These are phyloP conservation scores for Liquidambar formosana DNA, from an alignment of 164 flowering plant genomes.

Conservation along the genomic window DNA sequence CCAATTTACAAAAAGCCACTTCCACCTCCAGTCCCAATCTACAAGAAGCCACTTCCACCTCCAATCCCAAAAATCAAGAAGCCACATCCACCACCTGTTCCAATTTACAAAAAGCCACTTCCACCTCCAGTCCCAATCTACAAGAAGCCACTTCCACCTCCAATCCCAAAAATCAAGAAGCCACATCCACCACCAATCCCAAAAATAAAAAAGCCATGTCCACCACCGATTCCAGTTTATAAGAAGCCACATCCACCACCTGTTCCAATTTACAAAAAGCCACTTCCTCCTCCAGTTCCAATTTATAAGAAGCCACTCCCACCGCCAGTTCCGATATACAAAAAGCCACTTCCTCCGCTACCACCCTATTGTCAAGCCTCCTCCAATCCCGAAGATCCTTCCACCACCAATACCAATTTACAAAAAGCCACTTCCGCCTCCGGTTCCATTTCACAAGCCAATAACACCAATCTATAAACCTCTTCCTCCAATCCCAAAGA, in stretches of 20 bases:
- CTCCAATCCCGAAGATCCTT: not conserved
- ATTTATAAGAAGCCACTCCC: slow-evolving; percentile 3
- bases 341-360: slow-evolving; percentile 3
- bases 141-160: slow-evolving; percentile 12
- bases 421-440: slow-evolving; percentile 4
- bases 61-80: slow-evolving; percentile 16
- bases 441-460: not conserved
- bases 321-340: not conserved
- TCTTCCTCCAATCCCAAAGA: slow-evolving; percentile 10
- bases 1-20: too few species aligned
- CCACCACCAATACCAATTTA: not conserved
- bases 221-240: slow-evolving; percentile 23
- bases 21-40: too few species aligned
- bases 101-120: slow-evolving; percentile 20
- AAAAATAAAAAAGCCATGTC: slow-evolving; percentile 13
- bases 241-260: slow-evolving; percentile 28
- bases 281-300: slow-evolving; percentile 1
- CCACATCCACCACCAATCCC: slow-evolving; percentile 14
- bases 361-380: too few species aligned
- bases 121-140: slow-evolving; percentile 20
- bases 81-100: slow-evolving; percentile 22
- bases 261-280: slow-evolving; percentile 21
- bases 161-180: slow-evolving; percentile 5
- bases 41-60: too few species aligned
- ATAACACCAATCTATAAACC: slow-evolving; percentile 9